Percentiles rank a stretch among this genome's conserved stretches.
Conservation (phyloP, 176 grass and related monocot species). For the Echinochloa phyllopogon region DNA sequence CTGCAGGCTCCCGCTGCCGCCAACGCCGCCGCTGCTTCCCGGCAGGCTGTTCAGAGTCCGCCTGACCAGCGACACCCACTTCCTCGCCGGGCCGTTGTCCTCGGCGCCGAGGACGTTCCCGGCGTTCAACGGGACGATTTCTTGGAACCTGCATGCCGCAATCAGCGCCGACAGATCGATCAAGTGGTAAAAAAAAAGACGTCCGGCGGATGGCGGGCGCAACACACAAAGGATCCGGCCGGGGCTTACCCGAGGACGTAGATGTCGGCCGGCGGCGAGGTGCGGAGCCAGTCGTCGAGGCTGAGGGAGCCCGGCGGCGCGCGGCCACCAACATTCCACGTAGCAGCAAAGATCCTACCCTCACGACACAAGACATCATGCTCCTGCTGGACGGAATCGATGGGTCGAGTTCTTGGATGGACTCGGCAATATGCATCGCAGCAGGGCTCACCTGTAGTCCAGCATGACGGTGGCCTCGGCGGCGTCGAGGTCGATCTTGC, state of each 20-base stretch:
- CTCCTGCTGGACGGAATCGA: neutral
- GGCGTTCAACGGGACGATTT: slow-evolving; percentile 88
- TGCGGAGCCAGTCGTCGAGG: slow-evolving; percentile 95
- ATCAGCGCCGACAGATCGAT: too few species aligned
- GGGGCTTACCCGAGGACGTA: slow-evolving; percentile 78
- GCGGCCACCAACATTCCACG: slow-evolving; percentile 94
- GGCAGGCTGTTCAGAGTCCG: slow-evolving; percentile 84
- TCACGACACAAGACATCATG: slow-evolving; percentile 20
- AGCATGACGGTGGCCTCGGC: slow-evolving; percentile 87
- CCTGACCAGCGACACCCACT: slow-evolving; percentile 82
- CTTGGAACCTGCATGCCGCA: slow-evolving; percentile 61
- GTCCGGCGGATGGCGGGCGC: too few species aligned
- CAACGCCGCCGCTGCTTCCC: neutral
- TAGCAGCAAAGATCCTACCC: slow-evolving; percentile 85
- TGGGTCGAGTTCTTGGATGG: neutral
- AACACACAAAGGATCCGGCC: too few species aligned
- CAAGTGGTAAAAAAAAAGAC: too few species aligned
- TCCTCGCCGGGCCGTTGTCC: slow-evolving; percentile 86
- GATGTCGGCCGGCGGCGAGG: slow-evolving; percentile 89
- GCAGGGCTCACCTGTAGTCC: slow-evolving; percentile 65
- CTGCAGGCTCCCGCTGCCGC: slow-evolving; percentile 55
- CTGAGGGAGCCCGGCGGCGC: slow-evolving; percentile 68
- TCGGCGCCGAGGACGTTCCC: slow-evolving; percentile 90
- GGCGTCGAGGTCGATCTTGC: slow-evolving; percentile 97
- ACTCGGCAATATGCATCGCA: neutral